Evolutionary conservation across 2,329 filamentous ascomycete species (phyloP), one percentile per base, ranked within the genome.

Genomic region (Fusarium phyllophilum): DNA sequence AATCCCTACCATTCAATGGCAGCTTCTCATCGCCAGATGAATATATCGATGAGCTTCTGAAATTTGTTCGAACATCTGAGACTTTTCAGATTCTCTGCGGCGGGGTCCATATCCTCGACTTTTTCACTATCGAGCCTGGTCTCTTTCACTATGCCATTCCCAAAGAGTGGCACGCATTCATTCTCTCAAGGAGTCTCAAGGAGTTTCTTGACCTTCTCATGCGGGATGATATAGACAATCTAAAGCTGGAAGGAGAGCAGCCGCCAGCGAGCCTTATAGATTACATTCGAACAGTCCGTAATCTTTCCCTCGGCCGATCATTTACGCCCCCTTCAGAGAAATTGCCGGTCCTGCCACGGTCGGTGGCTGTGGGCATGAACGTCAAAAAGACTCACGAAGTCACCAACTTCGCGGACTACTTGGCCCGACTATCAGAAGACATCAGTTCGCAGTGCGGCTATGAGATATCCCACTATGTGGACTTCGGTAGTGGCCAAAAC

Each of bases 381-480:
- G 90, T 93, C 24, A 99, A 99, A 82, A 99, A 99, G 83, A 88
- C 94, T 3, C 96, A 99, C 79, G 96, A 99, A 84, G 96, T 98
- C 38, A 89, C 91, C 68, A 91, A 96, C 79, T 98, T 98, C 79
- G 93, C 96, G n/a, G 89, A 89, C 72, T 98, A 96, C 78, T 89
- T 98, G 59, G 89, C 94, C 56, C 79, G 83, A 7, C 84, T 92
- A 15, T 86, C 89, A 1, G 82, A 84, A 61, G 87, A 89, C 34
- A 87, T 97, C 31, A 87, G 89, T 7, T 79, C 85, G 5, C 84
- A 89, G 3, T 88, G 92, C 46, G 84, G 86, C 1, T 83, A 86
- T 54, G 83, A 87, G 20, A 91, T 98, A 68, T 94, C 94, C 0
- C 95, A 98, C 83, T 91, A 97, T 66, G 92, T 98, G 55, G 96